A percentile compares a stretch with the other conserved stretches of the same genome.
Conservation (phyloP, 2,329 filamentous ascomycete genomes). For the Cadophora gregata region DNA sequence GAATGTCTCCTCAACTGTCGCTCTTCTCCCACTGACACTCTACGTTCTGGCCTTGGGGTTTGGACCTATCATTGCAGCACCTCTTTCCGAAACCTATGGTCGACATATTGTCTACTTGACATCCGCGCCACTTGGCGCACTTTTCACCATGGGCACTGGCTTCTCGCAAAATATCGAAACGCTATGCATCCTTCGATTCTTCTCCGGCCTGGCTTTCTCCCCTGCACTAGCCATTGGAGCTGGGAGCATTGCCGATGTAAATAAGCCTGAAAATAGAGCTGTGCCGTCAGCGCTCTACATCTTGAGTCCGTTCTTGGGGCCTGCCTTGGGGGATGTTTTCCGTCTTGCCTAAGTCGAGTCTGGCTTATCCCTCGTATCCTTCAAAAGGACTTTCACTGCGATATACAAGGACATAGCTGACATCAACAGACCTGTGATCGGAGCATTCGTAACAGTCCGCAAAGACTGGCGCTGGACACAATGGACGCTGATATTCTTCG, state of each 20-base stretch:
- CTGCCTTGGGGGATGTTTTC: constrained; percentile 54
- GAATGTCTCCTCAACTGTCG: constrained; percentile 44
- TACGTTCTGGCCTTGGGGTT: constrained; percentile 67
- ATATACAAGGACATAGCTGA: constrained; percentile 9
- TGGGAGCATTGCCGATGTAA: constrained; percentile 58
- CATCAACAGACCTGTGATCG: constrained; percentile 34
- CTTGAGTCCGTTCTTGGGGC: constrained; percentile 59
- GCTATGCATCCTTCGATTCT: constrained; percentile 53
- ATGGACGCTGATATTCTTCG: constrained; percentile 57
- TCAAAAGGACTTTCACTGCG: not conserved
- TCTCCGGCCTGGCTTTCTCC: constrained; percentile 53
- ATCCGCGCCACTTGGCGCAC: constrained; percentile 55
- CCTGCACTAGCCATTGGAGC: constrained; percentile 56
- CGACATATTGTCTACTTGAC: constrained; percentile 49
- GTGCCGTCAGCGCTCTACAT: constrained; percentile 53
- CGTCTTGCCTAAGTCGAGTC: not conserved
- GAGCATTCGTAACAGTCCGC: constrained; percentile 53
- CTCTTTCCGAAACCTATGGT: constrained; percentile 66
- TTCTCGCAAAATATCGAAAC: constrained; percentile 57
- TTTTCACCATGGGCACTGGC: constrained; percentile 70
- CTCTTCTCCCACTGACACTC: constrained; percentile 55
- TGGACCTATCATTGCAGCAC: constrained; percentile 65
- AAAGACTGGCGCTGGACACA: constrained; percentile 61
- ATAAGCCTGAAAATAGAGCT: constrained; percentile 50
- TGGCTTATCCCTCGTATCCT: not conserved